Evolutionary conservation across 2,329 filamentous ascomycete species (phyloP).

Genomic region (Arthrobotrys iridis): DNA sequence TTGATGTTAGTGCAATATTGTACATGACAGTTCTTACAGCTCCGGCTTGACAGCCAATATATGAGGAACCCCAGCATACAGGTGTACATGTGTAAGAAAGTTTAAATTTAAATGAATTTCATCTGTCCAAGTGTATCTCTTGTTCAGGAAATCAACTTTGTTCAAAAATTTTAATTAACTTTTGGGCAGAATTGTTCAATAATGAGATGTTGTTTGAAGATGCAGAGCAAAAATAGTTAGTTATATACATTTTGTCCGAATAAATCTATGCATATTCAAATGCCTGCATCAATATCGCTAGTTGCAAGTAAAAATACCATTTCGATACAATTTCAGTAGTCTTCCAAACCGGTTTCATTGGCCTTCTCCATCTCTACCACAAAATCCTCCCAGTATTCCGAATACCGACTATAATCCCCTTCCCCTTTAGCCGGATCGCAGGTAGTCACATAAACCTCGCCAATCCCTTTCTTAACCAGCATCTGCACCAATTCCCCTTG

Average conservation of each 20-base stretch:
- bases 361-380: conserved; percentile 38
- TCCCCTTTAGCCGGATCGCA: conserved; percentile 48
- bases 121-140: too few relatives aligned
- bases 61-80: too few relatives aligned
- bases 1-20: too few relatives aligned
- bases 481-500: conserved; percentile 37
- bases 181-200: too few relatives aligned
- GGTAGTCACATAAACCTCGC: conserved; percentile 44
- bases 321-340: not conserved
- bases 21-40: too few relatives aligned
- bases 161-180: too few relatives aligned
- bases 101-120: too few relatives aligned
- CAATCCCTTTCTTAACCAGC: conserved; percentile 41
- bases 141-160: too few relatives aligned
- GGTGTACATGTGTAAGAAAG: too few relatives aligned
- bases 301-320: not conserved
- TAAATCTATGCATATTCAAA: not conserved
- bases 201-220: too few relatives aligned
- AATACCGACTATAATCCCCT: conserved; percentile 41
- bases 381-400: conserved; percentile 51
- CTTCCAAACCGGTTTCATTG: conserved; percentile 20
- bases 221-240: too few relatives aligned
- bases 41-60: too few relatives aligned
- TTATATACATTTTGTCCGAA: not conserved
- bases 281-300: not conserved